Conservation (phyloP, 805 yeast genomes). For the Cyberlindnera xylosilytica region DNA sequence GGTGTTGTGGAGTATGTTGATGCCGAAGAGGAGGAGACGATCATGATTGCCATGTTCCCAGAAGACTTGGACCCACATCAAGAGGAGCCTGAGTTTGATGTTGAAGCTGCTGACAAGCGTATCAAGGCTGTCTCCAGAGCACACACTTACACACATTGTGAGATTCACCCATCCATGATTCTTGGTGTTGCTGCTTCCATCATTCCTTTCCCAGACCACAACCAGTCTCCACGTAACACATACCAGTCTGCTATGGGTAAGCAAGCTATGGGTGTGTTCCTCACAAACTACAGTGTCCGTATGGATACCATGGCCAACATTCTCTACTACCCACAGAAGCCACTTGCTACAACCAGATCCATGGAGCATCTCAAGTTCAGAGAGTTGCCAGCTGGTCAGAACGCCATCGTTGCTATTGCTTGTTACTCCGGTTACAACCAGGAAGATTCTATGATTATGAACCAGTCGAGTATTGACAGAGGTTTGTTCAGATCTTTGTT, state of each 20-base stretch:
- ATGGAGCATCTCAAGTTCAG: slow-evolving; percentile 97
- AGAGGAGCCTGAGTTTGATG: slow-evolving; percentile 34
- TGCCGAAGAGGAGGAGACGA: slow-evolving; percentile 98
- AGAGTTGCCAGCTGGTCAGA: slow-evolving; percentile 98
- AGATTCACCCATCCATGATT: slow-evolving; percentile 98
- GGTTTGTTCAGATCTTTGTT: slow-evolving; percentile 94
- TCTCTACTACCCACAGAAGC: slow-evolving; percentile 95
- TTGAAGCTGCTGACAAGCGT: slow-evolving; percentile 58
- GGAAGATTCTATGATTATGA: slow-evolving; percentile 99
- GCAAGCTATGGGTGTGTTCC: slow-evolving; percentile 99
- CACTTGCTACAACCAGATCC: slow-evolving; percentile 94
- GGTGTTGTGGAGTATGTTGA: slow-evolving; percentile 96
- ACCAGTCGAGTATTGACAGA: slow-evolving; percentile 94
- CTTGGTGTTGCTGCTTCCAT: slow-evolving; percentile 98
- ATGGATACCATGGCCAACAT: slow-evolving; percentile 99
- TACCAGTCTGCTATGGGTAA: slow-evolving; percentile 99
- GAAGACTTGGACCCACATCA: slow-evolving; percentile 81
- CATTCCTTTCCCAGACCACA: slow-evolving; percentile 99
- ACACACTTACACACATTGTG: slow-evolving; percentile 96
- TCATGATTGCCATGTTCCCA: slow-evolving; percentile 98
- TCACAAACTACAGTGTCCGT: slow-evolving; percentile 92
- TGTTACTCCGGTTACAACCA: slow-evolving; percentile 99
- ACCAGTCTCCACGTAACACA: slow-evolving; percentile 98
- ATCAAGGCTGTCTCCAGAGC: slow-evolving; percentile 70
- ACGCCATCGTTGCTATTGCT: slow-evolving; percentile 96